A percentile compares a stretch with the other conserved stretches of the same genome.
Evolutionary conservation across 805 yeast species (phyloP).

Genomic region (Suhomyces canberraensis): DNA sequence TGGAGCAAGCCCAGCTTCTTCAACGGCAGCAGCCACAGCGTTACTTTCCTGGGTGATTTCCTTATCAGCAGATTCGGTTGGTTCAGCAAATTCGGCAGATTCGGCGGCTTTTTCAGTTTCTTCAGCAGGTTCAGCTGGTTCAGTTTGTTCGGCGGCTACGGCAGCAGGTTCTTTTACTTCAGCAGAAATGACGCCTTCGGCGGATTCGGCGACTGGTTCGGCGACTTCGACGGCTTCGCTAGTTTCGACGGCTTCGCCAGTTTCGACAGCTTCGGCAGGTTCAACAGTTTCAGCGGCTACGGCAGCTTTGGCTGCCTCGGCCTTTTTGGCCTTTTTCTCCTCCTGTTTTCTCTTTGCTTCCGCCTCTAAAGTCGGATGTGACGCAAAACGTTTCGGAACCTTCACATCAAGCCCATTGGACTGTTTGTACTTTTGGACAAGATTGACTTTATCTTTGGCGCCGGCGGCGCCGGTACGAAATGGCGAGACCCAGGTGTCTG

Average conservation of each 20-base stretch:
- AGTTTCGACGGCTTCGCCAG: conserved; percentile 4
- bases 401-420: conserved; percentile 31
- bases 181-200: background rate
- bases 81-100: conserved; percentile 8
- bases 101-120: conserved; percentile 10
- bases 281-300: conserved; percentile 3
- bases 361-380: conserved; percentile 38
- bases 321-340: conserved; percentile 4
- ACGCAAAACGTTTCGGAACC: conserved; percentile 40
- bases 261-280: conserved; percentile 5
- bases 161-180: background rate
- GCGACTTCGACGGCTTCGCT: conserved; percentile 2
- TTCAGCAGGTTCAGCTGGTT: conserved; percentile 9
- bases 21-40: conserved; percentile 5
- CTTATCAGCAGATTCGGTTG: conserved; percentile 5
- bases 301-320: conserved; percentile 6
- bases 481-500: conserved; percentile 41
- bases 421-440: conserved; percentile 33
- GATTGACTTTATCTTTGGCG: conserved; percentile 22
- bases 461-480: conserved; percentile 26
- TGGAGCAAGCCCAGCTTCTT: conserved; percentile 8
- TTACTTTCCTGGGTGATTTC: background rate
- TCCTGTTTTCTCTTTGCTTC: conserved; percentile 11
- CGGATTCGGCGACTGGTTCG: conserved; percentile 4
- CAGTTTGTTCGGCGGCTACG: background rate